Base-by-base conservation (phyloP, 176 grass and related monocot species). In the Oryza nivara region DNA sequence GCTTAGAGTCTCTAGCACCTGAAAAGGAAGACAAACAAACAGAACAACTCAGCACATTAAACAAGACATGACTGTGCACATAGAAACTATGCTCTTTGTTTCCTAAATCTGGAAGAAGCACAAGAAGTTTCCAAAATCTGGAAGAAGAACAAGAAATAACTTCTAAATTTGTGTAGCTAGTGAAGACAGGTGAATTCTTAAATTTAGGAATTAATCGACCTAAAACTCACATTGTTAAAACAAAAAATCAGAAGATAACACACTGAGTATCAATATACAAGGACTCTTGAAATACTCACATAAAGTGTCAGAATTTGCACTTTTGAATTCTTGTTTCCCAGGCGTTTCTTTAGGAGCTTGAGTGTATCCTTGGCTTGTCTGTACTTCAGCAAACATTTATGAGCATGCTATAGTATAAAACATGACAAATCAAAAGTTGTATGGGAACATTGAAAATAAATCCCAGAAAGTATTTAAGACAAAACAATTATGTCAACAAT, bases 271-370 rank as follows among this genome's bases (percentile, higher is more conserved):
- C 22, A 44, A 77, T 47, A 65, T 38, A 68, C 20, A 84, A 61
- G 45, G 35, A 75, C 34, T 65, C 41, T 63, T 60, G 45, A 40
- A 75, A 22, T 73, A 94, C 97, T 99, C 72, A 99, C 97, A 80
- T 85, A 91, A 58, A 99, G 93, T 61, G 97, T 72, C 70, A 99
- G 86, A 83, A 96, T 91, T 86, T 99, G 97, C 68, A 99, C 75
- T 99, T 96, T 96, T 1, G 91, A 87, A 82, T 96, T 96, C 74
- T 96, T 99, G 75, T 74, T 99, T 85, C 84, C 92, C 56, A 99
- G 87, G 73, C 97, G 97, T 78, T 99, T 99, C 93, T 99, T 99
- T 86, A 99, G 92, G 56, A 94, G 71, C 86, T 99, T 99, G 69
- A 99, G 82, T 46, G 89, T 83, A 74, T 99, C 97, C 84, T 94